Evolutionary conservation across 345 rosid species (phyloP).

Genomic region (Acer campestre): DNA sequence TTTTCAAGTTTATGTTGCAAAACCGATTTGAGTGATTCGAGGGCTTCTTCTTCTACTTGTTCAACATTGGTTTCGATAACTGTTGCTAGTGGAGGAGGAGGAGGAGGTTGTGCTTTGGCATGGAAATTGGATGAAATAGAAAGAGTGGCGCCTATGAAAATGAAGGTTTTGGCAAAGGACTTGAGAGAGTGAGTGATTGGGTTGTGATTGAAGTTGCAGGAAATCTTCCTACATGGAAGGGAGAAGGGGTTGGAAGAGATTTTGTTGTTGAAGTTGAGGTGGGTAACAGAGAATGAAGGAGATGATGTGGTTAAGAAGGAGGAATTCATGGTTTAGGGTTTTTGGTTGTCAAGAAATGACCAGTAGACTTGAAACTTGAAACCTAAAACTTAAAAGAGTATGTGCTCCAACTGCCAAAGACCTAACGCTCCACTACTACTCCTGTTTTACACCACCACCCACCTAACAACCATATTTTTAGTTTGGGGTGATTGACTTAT

Average conservation of each 20-base stretch:
- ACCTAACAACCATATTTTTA: too few relatives aligned
- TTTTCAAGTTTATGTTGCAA: slow-evolving; percentile 70
- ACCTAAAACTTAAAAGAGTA: too few relatives aligned
- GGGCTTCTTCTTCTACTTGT: slow-evolving; percentile 44
- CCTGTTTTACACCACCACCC: too few relatives aligned
- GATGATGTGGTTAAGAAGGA: neutral
- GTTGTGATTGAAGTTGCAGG: neutral
- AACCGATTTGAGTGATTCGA: slow-evolving; percentile 54
- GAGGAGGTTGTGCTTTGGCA: slow-evolving; percentile 62
- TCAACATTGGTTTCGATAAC: neutral
- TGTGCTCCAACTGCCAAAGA: too few relatives aligned
- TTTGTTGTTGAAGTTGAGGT: neutral
- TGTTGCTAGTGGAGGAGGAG: neutral
- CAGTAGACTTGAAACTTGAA: too few relatives aligned
- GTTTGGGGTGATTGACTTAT: too few relatives aligned
- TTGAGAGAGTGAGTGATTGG: slow-evolving; percentile 34
- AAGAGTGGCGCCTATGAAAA: slow-evolving; percentile 54
- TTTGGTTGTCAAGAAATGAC: neutral
- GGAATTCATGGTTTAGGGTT: neutral
- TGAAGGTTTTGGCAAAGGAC: slow-evolving; percentile 49
- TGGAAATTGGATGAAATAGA: slow-evolving; percentile 48
- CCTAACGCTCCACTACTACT: too few relatives aligned
- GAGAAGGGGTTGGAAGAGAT: neutral
- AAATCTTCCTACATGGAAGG: slow-evolving; percentile 8
- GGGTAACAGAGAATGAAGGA: neutral